Evolutionary conservation across 2,329 filamentous ascomycete species (phyloP), one percentile per base, ranked within the genome.

Genomic region (Tolypocladium capitatum): DNA sequence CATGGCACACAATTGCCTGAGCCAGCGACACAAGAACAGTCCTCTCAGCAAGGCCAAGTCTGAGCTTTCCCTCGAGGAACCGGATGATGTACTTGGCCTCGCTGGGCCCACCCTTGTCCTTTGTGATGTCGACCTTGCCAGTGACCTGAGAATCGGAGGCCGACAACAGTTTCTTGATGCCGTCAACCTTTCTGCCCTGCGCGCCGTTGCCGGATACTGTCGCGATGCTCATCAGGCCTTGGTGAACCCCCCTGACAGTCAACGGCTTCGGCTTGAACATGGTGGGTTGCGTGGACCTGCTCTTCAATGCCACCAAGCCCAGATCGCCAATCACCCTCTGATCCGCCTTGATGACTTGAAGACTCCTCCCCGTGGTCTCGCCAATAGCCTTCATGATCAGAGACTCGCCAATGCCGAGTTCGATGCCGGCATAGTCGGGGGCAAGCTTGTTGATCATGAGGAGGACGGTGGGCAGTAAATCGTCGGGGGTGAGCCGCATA

Each of bases 341-440:
- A 57, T 97, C 90, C 44, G 85, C 81, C 68, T 96, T 97, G 72
- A 98, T 95, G 46, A 95, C 82, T 34, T 83, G 76, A 43, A 96
- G 68, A 58, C 82, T 94, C 51, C 92, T 82, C 10, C 92, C 92
- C 0, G 92, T 98, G 30, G 83, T 85, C 68, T 97, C 91, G 11
- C 91, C 91, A 59, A 98, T 94, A 5, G 92, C 87, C 65, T 97
- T 98, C 90, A 97, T 97, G 58, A 98, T 96, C 28, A 98, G 68
- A 1, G 91, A 97, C 67, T 98, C 92, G 48, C 92, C 92, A 57
- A 98, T 98, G n/a, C 92, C 92, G 30, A 98, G 75, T 66, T 98
- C 92, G 52, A 98, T 90, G 20, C 92, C 92, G 40, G 90, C 84
- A 63, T 96, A 98, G 60, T 98, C 92, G 3, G 92, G 91, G 2